A percentile compares a stretch with the other conserved stretches of the same genome.
phyloP scores from a whole-genome alignment of 2,329 filamentous ascomycete genomes.

The Nemania sp. region DNA sequence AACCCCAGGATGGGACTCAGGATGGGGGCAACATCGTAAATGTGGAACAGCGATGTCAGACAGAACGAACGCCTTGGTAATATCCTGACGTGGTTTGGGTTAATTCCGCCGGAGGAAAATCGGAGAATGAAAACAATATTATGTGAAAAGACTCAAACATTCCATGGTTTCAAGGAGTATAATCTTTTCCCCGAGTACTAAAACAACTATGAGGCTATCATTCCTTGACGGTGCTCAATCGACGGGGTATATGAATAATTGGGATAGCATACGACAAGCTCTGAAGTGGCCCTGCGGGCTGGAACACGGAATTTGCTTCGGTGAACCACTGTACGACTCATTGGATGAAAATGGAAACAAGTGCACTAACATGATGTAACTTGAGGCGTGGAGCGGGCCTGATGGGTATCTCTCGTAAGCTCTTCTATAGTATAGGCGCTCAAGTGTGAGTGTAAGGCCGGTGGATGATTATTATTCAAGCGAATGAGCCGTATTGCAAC shows the following conservation, averaged over 20 bases:
- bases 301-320: not conserved
- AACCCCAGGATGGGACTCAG: not conserved
- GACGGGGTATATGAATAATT: not conserved
- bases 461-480: not conserved
- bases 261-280: not conserved
- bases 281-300: not conserved
- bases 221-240: not conserved
- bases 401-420: not conserved
- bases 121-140: not conserved
- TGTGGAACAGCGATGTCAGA: not conserved
- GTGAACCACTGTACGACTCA: not conserved
- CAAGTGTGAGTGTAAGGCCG: not conserved
- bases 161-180: not conserved
- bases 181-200: not conserved
- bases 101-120: not conserved
- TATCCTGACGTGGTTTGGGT: not conserved
- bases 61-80: constrained; percentile 10
- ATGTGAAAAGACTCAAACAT: not conserved
- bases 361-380: not conserved
- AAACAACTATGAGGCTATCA: not conserved
- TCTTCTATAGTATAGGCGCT: not conserved
- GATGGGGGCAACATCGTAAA: too few species aligned
- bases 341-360: not conserved
- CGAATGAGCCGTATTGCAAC: not conserved
- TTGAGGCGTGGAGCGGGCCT: not conserved